phyloP scores from a whole-genome alignment of 768 basidiomycete species.

The Phylloporus arenicola region DNA sequence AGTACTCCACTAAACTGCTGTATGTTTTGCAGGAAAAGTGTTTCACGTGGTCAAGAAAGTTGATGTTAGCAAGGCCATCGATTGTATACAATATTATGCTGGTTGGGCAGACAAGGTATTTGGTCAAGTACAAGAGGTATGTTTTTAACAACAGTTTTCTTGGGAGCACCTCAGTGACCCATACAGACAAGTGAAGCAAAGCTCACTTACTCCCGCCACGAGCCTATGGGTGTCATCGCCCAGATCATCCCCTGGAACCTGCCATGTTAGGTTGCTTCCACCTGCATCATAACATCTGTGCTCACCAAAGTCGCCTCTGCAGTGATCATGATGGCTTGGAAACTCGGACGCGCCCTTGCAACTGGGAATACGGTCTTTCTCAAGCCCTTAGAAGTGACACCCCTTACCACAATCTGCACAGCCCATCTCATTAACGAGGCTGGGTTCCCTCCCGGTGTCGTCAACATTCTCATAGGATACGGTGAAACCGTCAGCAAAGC shows the following conservation, averaged over 20 bases:
- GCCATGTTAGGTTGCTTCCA: conserved; percentile 32
- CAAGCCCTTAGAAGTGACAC: conserved; percentile 79
- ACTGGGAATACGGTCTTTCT: conserved; percentile 73
- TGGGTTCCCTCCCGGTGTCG: conserved; percentile 73
- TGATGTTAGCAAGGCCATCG: conserved; percentile 29
- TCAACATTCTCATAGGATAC: conserved; percentile 73
- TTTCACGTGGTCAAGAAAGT: conserved; percentile 41
- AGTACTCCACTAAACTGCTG: neutral
- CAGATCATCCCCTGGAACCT: conserved; percentile 70
- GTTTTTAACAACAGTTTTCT: neutral
- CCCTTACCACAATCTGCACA: conserved; percentile 54
- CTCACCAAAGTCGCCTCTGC: neutral
- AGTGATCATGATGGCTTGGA: conserved; percentile 39
- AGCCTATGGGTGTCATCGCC: conserved; percentile 27
- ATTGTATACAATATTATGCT: conserved; percentile 67
- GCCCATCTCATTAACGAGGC: conserved; percentile 55
- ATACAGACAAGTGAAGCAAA: conserved; percentile 25
- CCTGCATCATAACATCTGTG: neutral
- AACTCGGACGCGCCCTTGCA: conserved; percentile 71
- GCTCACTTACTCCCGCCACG: conserved; percentile 15
- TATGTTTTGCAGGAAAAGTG: conserved; percentile 44
- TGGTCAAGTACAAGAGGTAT: conserved; percentile 65
- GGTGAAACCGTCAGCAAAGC: conserved; percentile 67
- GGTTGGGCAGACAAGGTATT: conserved; percentile 87
- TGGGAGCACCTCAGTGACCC: neutral